Conservation (phyloP, 139 green algal species). For the Coelastrella sp. region DNA sequence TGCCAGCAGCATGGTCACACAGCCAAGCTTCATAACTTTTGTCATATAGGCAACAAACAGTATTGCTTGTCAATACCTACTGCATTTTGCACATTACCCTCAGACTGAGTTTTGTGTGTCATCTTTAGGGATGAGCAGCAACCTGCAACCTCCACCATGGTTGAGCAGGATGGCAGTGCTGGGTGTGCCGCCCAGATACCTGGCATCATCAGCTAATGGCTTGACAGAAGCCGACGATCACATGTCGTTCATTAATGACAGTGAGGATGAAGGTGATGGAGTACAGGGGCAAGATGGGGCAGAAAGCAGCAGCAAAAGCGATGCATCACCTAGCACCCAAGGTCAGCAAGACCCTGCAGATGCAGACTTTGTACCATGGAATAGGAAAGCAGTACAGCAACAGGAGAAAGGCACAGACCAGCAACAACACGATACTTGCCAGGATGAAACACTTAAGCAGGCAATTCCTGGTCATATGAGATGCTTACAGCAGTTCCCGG, state of each 20-base stretch:
- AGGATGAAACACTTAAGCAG: neutral
- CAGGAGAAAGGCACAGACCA: neutral
- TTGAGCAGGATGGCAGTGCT: constrained; percentile 32
- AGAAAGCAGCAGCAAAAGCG: neutral
- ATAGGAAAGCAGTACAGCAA: neutral
- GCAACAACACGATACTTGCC: neutral
- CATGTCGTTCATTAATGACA: neutral
- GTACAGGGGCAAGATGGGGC: neutral
- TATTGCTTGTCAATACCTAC: neutral
- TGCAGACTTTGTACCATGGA: constrained; percentile 16
- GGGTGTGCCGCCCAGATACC: constrained; percentile 30
- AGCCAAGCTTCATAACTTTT: too few species aligned
- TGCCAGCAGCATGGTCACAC: too few species aligned
- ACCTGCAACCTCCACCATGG: constrained; percentile 21
- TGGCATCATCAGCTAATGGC: neutral
- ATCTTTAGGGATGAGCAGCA: constrained; percentile 37
- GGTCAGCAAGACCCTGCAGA: neutral
- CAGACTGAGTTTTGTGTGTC: neutral
- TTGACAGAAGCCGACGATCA: neutral
- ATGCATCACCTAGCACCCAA: neutral
- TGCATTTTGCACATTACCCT: neutral
- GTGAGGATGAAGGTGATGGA: constrained; percentile 15
- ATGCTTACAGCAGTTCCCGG: neutral
- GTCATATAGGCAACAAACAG: too few species aligned
- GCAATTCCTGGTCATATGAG: neutral